A percentile compares a stretch with the other conserved stretches of the same genome.
These are phyloP conservation scores for Aotearoamyces nothofagi DNA, from an alignment of 2,329 filamentous ascomycete species.

Conservation along the genomic window DNA sequence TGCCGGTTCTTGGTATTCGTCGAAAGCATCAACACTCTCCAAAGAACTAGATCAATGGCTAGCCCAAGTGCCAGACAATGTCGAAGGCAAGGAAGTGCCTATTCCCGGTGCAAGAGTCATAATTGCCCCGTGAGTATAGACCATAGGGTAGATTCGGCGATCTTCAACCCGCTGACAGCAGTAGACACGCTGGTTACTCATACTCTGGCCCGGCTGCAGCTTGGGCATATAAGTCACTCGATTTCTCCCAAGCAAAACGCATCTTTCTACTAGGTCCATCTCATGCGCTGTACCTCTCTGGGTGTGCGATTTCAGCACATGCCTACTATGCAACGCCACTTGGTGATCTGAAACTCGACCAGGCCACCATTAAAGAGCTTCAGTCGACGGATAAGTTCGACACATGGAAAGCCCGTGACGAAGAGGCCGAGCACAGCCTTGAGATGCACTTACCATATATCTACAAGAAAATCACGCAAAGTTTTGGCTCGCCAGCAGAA, in stretches of 20 bases:
- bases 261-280: conserved; percentile 90
- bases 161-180: no score
- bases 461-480: conserved; percentile 53
- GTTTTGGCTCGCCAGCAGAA: conserved; percentile 30
- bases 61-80: conserved; percentile 47
- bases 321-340: conserved; percentile 59
- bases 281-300: conserved; percentile 68
- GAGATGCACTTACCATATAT: conserved; percentile 97
- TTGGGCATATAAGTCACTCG: conserved; percentile 84
- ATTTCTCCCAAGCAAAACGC: conserved; percentile 68
- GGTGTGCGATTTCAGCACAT: conserved; percentile 63
- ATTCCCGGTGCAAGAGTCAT: conserved; percentile 64
- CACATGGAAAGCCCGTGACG: conserved; percentile 48
- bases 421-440: conserved; percentile 79
- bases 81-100: conserved; percentile 48
- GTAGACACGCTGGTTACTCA: conserved; percentile 79
- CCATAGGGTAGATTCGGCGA: no score
- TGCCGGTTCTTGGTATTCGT: conserved; percentile 78
- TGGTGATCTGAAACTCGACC: conserved; percentile 54
- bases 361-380: conserved; percentile 33
- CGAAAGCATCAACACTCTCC: conserved; percentile 40
- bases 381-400: conserved; percentile 38
- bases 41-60: conserved; percentile 62
- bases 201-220: conserved; percentile 88
- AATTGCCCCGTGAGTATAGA: conserved; percentile 69